Conservation (phyloP, 345 rosid genomes). For the Lagerstroemia speciosa region DNA sequence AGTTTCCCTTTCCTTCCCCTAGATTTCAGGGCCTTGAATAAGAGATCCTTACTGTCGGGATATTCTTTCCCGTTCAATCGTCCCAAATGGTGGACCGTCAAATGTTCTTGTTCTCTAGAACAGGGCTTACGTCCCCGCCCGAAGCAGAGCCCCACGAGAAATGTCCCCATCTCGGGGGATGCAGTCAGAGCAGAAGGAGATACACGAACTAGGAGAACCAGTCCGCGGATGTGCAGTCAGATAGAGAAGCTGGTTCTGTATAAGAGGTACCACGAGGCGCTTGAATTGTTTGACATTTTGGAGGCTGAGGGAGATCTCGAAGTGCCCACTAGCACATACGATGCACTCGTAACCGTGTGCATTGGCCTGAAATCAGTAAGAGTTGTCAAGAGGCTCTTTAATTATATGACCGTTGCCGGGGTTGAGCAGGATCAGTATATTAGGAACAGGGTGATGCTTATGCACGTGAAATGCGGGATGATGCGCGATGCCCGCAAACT, state of each 20-base stretch:
- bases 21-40: slow-evolving; percentile 14
- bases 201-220: slow-evolving; percentile 29
- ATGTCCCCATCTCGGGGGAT: slow-evolving; percentile 12
- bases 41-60: slow-evolving; percentile 24
- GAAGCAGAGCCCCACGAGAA: slow-evolving; percentile 32
- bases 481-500: slow-evolving; percentile 54
- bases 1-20: slow-evolving; percentile 21
- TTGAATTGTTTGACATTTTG: slow-evolving; percentile 75
- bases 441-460: slow-evolving; percentile 57
- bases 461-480: slow-evolving; percentile 76
- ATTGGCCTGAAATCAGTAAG: slow-evolving; percentile 57
- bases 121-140: slow-evolving; percentile 51
- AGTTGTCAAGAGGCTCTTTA: slow-evolving; percentile 57
- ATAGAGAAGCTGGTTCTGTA: slow-evolving; percentile 60
- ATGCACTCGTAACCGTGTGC: slow-evolving; percentile 70
- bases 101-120: slow-evolving; percentile 36
- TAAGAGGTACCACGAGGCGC: slow-evolving; percentile 49
- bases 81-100: slow-evolving; percentile 37
- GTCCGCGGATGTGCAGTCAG: slow-evolving; percentile 53
- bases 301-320: slow-evolving; percentile 46
- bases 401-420: slow-evolving; percentile 42
- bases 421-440: slow-evolving; percentile 50
- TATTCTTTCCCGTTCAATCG: slow-evolving; percentile 26
- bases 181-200: slow-evolving; percentile 14
- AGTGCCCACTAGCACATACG: slow-evolving; percentile 46